Evolutionary conservation across 257 asterid genomes (phyloP).

Genomic region (Solanum appendiculatum): DNA sequence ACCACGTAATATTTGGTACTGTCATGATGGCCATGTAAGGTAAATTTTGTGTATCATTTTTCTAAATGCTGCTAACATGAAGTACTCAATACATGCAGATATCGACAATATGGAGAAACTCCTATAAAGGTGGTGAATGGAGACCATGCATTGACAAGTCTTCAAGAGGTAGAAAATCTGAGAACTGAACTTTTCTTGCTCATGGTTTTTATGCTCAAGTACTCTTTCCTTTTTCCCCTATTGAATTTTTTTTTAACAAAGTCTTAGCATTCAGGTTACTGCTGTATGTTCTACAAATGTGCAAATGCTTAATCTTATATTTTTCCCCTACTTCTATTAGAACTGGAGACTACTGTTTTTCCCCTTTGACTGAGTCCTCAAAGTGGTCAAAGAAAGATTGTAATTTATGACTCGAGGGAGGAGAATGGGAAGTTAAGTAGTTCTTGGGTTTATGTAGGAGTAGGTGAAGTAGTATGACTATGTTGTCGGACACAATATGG

Average conservation of each 20-base stretch:
- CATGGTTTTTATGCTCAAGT: neutral
- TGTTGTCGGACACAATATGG: neutral
- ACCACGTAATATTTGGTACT: neutral
- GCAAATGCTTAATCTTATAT: neutral
- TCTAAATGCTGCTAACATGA: conserved; percentile 1
- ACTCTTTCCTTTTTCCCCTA: neutral
- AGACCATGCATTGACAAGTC: conserved; percentile 75
- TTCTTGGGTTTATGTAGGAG: neutral
- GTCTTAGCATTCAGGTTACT: neutral
- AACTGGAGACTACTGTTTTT: neutral
- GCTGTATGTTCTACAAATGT: neutral
- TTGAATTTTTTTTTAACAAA: neutral
- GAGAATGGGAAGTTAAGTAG: neutral
- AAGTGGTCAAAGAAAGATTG: neutral
- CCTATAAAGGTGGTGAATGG: conserved; percentile 87
- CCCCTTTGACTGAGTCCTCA: neutral
- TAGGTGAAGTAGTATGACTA: neutral
- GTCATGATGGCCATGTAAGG: neutral
- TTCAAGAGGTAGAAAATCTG: conserved; percentile 43
- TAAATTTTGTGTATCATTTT: neutral
- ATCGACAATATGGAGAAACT: conserved; percentile 85
- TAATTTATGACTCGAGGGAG: neutral
- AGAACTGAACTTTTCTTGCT: neutral
- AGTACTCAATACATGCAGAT: conserved; percentile 35
- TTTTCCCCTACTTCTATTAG: neutral